Evolutionary conservation across 768 basidiomycete genomes (phyloP).

Genomic region (Daedalea quercina): DNA sequence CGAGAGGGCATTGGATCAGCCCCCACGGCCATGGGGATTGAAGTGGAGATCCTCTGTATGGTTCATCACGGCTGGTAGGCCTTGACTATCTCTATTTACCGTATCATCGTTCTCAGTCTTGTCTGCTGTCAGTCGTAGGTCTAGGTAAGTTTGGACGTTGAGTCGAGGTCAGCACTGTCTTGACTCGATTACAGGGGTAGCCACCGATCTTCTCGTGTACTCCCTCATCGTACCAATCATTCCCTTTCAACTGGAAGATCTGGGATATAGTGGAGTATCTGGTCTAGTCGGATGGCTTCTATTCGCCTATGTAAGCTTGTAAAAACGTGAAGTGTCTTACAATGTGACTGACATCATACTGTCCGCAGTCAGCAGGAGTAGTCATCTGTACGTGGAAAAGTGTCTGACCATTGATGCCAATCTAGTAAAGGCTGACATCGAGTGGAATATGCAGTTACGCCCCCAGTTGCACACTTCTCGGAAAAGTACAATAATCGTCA

Average conservation of each 20-base stretch:
- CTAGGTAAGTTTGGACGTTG: slow-evolving; percentile 12
- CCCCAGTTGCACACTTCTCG: slow-evolving; percentile 28
- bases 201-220: slow-evolving; percentile 30
- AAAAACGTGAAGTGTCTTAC: background rate
- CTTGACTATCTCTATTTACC: background rate
- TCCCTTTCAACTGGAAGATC: slow-evolving; percentile 29
- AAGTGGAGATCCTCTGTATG: slow-evolving; percentile 29
- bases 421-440: too few relatives aligned
- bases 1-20: background rate
- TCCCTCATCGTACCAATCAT: slow-evolving; percentile 33
- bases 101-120: background rate
- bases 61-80: slow-evolving; percentile 27
- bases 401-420: too few relatives aligned
- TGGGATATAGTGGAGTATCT: slow-evolving; percentile 29
- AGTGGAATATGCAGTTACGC: slow-evolving; percentile 26
- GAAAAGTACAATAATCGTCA: slow-evolving; percentile 28
- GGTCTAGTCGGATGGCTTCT: slow-evolving; percentile 32
- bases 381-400: slow-evolving; percentile 24
- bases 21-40: slow-evolving; percentile 22
- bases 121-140: slow-evolving; percentile 19
- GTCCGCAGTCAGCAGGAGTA: slow-evolving; percentile 24
- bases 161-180: background rate
- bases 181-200: slow-evolving; percentile 18
- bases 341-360: background rate
- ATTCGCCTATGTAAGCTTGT: slow-evolving; percentile 30